Base-by-base conservation (phyloP, 2,329 filamentous ascomycete species). In the Emericellopsis cladophorae region DNA sequence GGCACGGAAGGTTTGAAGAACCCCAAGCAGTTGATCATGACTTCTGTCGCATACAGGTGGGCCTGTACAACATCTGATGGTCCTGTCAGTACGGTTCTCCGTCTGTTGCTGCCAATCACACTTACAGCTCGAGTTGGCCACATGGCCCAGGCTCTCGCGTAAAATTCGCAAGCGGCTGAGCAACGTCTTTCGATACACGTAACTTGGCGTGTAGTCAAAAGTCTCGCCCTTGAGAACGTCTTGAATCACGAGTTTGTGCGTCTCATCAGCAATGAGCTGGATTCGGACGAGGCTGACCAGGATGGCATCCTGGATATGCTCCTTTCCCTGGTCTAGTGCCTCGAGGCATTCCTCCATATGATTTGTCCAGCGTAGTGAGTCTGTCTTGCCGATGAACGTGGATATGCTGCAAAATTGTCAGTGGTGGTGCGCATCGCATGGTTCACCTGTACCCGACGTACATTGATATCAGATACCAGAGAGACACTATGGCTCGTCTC, bases 271-370 rank as follows among this genome's bases (percentile, higher is more conserved):
- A 9, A 68, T 49, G 10, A 62, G 56, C 42, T 68, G 64, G 10
- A 65, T 50, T 22, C 52, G 58, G 18, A 62, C 42, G 10, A 62
- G 48, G 1, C 55, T 40, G 4, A 49, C 52, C 1, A 81, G 58
- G 2, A 72, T 48, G 23, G 61, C 58, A 49, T 81, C 76, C 2
- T 64, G 62, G 0, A 64, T 57, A 21, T 60, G 60, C 42, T 77
- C 69, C 7, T 61, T 61, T 2, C 62, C 55, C 14, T 63, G 56
- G 5, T 61, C 56, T 0, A 81, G 55, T 2, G 62, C 46, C 5
- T 62, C 54, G 1, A 80, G 56, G 31, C 67, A 73, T 31, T 79
- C 73, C 24, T 78, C 74, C 61, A 81, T 68, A 40, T 76, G 67
- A 2, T 67, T 48, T 1, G 68, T 77, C 76, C 76, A 82, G 3